A percentile compares a stretch with the other conserved stretches of the same genome.
These are phyloP conservation scores for Mycena kentingensis DNA, from an alignment of 768 basidiomycete genomes.

Conservation along the genomic window DNA sequence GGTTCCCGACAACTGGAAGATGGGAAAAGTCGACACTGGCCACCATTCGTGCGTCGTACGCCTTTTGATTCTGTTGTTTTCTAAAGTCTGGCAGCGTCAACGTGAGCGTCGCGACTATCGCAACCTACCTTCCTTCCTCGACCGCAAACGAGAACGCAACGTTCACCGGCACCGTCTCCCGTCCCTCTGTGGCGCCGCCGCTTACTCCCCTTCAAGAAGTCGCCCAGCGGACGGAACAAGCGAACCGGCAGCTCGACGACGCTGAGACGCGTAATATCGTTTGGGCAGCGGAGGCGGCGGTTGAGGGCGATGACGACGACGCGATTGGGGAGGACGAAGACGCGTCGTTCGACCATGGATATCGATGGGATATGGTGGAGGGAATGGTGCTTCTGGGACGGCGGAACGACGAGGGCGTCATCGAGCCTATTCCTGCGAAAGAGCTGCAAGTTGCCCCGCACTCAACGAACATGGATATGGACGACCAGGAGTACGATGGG, in stretches of 20 bases:
- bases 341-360: constrained; percentile 26
- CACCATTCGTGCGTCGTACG: constrained; percentile 62
- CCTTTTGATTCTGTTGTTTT: background rate
- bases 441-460: too few relatives aligned
- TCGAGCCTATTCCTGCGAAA: constrained; percentile 47
- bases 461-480: too few relatives aligned
- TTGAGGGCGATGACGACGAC: constrained; percentile 52
- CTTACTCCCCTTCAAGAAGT: constrained; percentile 65
- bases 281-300: constrained; percentile 62
- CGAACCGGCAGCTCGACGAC: constrained; percentile 61
- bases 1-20: constrained; percentile 69
- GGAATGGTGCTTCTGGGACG: constrained; percentile 55
- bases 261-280: constrained; percentile 62
- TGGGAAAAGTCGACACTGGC: constrained; percentile 70
- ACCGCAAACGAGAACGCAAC: constrained; percentile 58
- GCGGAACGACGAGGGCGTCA: constrained; percentile 54
- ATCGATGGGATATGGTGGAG: constrained; percentile 41
- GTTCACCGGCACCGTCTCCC: constrained; percentile 52
- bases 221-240: constrained; percentile 51
- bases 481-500: constrained; percentile 50
- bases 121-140: constrained; percentile 68
- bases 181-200: constrained; percentile 31
- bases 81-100: constrained; percentile 52
- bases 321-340: constrained; percentile 63
- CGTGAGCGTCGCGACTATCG: constrained; percentile 71